Percentiles rank a stretch among this genome's conserved stretches.
Conservation (phyloP, 139 green algal genomes). For the Chlorella sp. region DNA sequence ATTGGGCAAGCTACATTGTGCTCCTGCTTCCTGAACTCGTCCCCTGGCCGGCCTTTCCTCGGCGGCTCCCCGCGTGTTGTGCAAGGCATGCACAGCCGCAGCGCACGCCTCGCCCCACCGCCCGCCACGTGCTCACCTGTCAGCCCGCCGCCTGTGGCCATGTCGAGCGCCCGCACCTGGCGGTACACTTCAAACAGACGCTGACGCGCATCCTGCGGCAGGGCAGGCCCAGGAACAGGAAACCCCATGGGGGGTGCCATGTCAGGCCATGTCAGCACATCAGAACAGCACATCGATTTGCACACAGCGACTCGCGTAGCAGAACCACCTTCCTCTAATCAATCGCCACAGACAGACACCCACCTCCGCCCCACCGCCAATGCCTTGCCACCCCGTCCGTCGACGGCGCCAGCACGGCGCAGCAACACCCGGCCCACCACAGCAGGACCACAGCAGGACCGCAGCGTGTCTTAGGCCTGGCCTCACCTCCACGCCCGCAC, state of each 20-base stretch:
- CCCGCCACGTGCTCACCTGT: slow-evolving; percentile 52
- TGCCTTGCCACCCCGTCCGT: background rate
- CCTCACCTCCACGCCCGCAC: background rate
- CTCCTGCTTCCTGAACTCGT: background rate
- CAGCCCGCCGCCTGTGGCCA: slow-evolving; percentile 48
- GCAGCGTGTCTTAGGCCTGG: background rate
- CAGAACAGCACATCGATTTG: no score
- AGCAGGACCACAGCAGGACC: background rate
- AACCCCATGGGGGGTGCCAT: no score
- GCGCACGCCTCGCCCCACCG: background rate
- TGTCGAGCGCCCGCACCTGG: slow-evolving; percentile 62
- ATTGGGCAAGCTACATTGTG: background rate
- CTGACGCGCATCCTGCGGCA: slow-evolving; percentile 35
- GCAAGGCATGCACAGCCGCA: background rate
- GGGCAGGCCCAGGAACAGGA: background rate
- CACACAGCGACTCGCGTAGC: no score
- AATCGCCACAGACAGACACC: no score
- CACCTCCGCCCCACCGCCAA: no score
- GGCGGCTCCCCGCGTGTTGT: background rate
- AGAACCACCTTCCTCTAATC: no score
- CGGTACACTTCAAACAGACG: slow-evolving; percentile 56
- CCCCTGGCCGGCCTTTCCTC: background rate
- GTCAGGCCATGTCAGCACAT: no score
- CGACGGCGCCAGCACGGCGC: no score
- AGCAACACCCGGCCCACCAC: background rate